phyloP scores from a whole-genome alignment of 2,329 filamentous ascomycete genomes.

The Xylaria polymorpha region DNA sequence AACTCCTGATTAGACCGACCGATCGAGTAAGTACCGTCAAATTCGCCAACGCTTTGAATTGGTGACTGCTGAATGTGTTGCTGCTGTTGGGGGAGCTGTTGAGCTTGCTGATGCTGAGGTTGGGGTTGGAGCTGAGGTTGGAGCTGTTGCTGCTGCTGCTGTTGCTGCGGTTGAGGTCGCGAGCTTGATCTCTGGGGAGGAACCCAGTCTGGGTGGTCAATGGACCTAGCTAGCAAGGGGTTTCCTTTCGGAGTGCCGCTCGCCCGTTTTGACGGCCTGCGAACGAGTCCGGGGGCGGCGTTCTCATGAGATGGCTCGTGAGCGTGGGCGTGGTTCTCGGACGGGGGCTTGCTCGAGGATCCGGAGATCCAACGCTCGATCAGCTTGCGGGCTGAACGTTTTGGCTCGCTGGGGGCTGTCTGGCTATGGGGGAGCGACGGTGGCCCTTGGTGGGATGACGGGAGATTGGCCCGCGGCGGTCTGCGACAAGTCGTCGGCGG shows the following conservation, averaged over 20 bases:
- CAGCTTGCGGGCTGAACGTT: conserved; percentile 64
- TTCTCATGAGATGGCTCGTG: conserved; percentile 58
- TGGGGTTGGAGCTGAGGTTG: conserved; percentile 48
- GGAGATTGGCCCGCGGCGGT: conserved; percentile 46
- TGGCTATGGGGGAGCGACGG: conserved; percentile 42
- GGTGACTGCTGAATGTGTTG: conserved; percentile 55
- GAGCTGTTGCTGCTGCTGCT: conserved; percentile 3
- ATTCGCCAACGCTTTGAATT: conserved; percentile 58
- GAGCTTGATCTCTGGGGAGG: conserved; percentile 41
- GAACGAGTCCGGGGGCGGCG: conserved; percentile 61
- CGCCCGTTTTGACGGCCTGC: conserved; percentile 68
- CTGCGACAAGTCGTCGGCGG: conserved; percentile 57
- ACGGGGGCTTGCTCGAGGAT: conserved; percentile 50
- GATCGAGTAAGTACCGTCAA: conserved; percentile 52
- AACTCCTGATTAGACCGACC: conserved; percentile 56
- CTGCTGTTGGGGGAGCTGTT: conserved; percentile 20
- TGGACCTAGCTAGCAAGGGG: conserved; percentile 47
- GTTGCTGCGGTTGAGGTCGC: conserved; percentile 31
- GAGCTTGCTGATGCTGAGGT: conserved; percentile 36
- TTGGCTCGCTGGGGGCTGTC: conserved; percentile 54
- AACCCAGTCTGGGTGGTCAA: conserved; percentile 49
- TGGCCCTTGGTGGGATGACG: conserved; percentile 40
- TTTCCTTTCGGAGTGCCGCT: conserved; percentile 62
- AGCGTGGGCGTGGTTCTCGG: conserved; percentile 46
- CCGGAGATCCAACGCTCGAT: conserved; percentile 66